These are phyloP conservation scores for Flaveria trinervia DNA, from an alignment of 129 eudicot species.

Conservation along the genomic window DNA sequence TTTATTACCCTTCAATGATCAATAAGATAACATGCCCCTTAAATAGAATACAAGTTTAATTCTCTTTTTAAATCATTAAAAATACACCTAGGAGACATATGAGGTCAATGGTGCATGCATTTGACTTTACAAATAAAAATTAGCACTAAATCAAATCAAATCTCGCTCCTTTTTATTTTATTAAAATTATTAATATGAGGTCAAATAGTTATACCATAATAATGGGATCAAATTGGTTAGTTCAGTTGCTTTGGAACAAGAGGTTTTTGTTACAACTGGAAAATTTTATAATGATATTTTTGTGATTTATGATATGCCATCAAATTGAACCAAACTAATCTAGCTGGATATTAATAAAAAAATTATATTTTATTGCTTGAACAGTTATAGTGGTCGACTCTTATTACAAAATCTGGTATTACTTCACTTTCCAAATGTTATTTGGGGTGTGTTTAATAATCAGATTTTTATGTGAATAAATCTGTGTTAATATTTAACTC, in stretches of 20 bases:
- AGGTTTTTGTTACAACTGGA: not conserved
- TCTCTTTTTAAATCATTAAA: constrained; percentile 11
- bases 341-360: not conserved
- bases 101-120: constrained; percentile 43
- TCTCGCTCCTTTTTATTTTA: constrained; percentile 12
- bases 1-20: not conserved
- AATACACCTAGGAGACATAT: constrained; percentile 34
- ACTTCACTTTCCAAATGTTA: not conserved
- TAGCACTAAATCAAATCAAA: constrained; percentile 31
- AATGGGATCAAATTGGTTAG: constrained; percentile 3
- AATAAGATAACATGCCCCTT: not conserved
- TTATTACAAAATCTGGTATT: not conserved
- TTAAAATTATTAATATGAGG: constrained; percentile 9
- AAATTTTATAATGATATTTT: not conserved
- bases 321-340: not conserved
- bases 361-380: not conserved
- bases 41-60: not conserved
- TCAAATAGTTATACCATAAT: constrained; percentile 17
- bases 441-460: not conserved
- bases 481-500: not conserved
- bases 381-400: not conserved
- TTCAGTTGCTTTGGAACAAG: not conserved
- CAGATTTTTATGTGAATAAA: not conserved
- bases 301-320: not conserved
- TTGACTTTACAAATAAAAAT: constrained; percentile 31